Conservation (phyloP, 1,139 yeast genomes). For the Scheffersomyces cryptocercus region DNA sequence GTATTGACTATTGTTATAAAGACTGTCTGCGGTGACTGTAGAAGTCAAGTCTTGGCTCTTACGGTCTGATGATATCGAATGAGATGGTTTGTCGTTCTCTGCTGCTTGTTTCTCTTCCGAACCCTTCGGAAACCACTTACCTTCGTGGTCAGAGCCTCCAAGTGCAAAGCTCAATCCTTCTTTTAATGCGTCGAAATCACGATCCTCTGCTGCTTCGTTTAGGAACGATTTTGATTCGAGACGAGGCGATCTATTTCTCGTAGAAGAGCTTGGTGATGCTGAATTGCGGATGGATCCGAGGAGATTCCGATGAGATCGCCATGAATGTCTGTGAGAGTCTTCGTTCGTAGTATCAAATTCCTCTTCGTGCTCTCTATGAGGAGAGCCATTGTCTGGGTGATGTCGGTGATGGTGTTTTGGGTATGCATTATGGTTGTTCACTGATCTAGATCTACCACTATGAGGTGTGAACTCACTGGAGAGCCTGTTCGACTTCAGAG, state of each 20-base stretch:
- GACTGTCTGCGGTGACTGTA: not conserved
- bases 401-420: no score
- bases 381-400: no score
- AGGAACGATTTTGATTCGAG: constrained; percentile 14
- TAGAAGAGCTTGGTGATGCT: not conserved
- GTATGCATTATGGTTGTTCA: no score
- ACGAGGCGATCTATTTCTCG: not conserved
- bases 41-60: not conserved
- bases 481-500: no score
- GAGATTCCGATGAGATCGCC: not conserved
- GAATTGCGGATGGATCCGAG: not conserved
- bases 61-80: no score
- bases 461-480: no score
- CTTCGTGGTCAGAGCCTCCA: constrained; percentile 27
- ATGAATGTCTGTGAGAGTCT: not conserved
- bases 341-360: no score
- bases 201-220: constrained; percentile 27
- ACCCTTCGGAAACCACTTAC: constrained; percentile 35
- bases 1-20: constrained; percentile 8
- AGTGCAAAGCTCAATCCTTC: constrained; percentile 41
- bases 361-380: no score
- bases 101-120: not conserved
- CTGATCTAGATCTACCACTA: no score
- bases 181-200: constrained; percentile 35
- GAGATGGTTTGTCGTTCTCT: no score